Evolutionary conservation across 176 grass and related monocot species (phyloP), one percentile per base, ranked within the genome.

Genomic region (Dendrocalamus sinicus): DNA sequence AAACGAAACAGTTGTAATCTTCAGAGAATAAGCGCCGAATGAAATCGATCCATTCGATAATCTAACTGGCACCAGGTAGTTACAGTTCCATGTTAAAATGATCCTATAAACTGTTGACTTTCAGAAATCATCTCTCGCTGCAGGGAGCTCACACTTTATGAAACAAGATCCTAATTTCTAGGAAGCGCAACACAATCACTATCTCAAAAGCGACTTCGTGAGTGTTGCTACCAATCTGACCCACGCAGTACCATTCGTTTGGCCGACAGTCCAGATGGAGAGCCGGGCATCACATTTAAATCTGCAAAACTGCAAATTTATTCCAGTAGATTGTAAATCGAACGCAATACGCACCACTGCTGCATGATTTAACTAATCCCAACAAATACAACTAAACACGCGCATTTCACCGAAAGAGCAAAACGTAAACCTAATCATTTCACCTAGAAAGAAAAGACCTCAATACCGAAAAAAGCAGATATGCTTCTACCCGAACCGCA

Each of bases 91-190:
- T 67, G 51, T 2, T 15, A 8, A 45, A 74, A 57, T 26, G 19
- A 22, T 8, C n/a, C 5, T 41, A 13, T 2, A 39, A 73, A 55
- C 23, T 53, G 32, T 4, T 4, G 17, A 19, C 30, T 53, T 41
- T 40, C 22, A 44, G 14, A 53, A 40, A 26, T 6, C 46, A 67
- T 20, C 48, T 37, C 71, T 32, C 12, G 12, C n/a, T 28, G 62
- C 61, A 1, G 7, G 48, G 11, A 11, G 26, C 24, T 14, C 65
- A 48, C 72, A 19, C 19, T 40, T 69, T 16, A 17, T 16, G 16
- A 44, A 75, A 69, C 81, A 70, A 80, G 81, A 84, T 91, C 70
- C 76, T 55, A 79, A 84, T 81, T 84, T 51, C 4, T 4, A 74
- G 60, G 59, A 51, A 79, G 61, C 72, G 9, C 40, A 24, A 41